Conservation (phyloP, 2,329 filamentous ascomycete species). For the Domatiomyces globalis region DNA sequence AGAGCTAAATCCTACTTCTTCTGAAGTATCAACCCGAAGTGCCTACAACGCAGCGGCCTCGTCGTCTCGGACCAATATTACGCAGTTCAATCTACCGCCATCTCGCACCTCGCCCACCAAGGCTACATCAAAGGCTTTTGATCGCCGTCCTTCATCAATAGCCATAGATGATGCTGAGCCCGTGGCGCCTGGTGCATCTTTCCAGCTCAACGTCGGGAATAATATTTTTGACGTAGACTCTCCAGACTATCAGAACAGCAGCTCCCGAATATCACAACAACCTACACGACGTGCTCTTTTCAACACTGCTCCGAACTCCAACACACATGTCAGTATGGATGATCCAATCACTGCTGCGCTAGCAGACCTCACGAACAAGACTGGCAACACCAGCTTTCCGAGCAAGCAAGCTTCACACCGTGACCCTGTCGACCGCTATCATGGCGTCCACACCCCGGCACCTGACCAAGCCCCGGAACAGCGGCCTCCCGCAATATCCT, state of each 20-base stretch:
- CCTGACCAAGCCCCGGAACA: slow-evolving; percentile 29
- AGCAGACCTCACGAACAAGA: slow-evolving; percentile 62
- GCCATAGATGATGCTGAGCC: slow-evolving; percentile 56
- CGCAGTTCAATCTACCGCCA: slow-evolving; percentile 18
- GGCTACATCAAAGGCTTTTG: slow-evolving; percentile 25
- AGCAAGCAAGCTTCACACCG: slow-evolving; percentile 65
- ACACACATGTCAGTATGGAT: slow-evolving; percentile 39
- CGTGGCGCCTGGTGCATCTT: slow-evolving; percentile 79
- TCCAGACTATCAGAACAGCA: slow-evolving; percentile 47
- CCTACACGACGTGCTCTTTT: slow-evolving; percentile 21
- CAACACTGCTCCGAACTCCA: slow-evolving; percentile 12
- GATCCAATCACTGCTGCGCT: slow-evolving; percentile 89
- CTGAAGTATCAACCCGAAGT: slow-evolving; percentile 33
- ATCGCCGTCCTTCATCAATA: slow-evolving; percentile 23
- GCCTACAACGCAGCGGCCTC: slow-evolving; percentile 35
- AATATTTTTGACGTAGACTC: slow-evolving; percentile 90
- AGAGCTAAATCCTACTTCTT: slow-evolving; percentile 44
- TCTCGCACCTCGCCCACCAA: slow-evolving; percentile 32
- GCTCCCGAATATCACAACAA: slow-evolving; percentile 27
- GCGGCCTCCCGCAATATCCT: slow-evolving; percentile 13
- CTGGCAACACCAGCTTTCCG: slow-evolving; percentile 27
- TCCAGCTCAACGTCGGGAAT: slow-evolving; percentile 86
- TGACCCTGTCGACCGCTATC: slow-evolving; percentile 91
- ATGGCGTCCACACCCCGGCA: slow-evolving; percentile 76
- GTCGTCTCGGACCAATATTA: slow-evolving; percentile 14